Conservation (phyloP, 345 rosid species). For the Euphorbia lathyris region DNA sequence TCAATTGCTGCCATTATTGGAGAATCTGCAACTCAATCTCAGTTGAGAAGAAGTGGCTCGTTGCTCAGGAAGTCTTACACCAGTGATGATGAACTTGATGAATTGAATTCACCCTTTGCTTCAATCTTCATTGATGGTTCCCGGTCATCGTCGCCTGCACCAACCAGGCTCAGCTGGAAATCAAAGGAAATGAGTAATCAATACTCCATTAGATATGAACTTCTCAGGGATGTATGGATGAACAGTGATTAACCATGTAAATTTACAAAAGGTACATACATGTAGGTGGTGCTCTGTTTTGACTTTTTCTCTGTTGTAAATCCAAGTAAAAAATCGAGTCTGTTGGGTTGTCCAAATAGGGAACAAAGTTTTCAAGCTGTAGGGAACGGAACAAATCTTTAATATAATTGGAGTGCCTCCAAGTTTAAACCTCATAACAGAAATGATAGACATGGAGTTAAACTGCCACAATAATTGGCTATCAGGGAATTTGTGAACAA, state of each 20-base stretch:
- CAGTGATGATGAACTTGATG: conserved; percentile 92
- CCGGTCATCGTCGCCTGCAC: conserved; percentile 30
- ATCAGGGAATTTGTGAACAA: too few species aligned
- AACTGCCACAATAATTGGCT: too few species aligned
- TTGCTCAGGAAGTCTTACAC: conserved; percentile 66
- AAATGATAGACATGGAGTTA: too few species aligned
- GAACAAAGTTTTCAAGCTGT: not conserved
- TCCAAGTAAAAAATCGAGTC: conserved; percentile 16
- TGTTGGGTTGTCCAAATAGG: conserved; percentile 2
- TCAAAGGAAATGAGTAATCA: conserved; percentile 36
- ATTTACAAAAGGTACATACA: conserved; percentile 4
- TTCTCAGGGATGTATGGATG: conserved; percentile 76
- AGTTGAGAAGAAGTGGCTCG: conserved; percentile 52
- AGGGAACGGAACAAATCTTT: not conserved
- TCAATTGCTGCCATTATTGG: conserved; percentile 43
- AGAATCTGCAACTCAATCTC: conserved; percentile 38
- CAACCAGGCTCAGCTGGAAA: conserved; percentile 31
- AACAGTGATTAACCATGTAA: conserved; percentile 40
- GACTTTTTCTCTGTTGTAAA: conserved; percentile 22
- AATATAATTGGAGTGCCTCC: not conserved
- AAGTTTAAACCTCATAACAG: not conserved
- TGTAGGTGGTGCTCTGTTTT: conserved; percentile 4
- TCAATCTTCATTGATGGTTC: conserved; percentile 42
- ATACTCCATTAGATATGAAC: conserved; percentile 55
- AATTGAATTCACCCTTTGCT: conserved; percentile 64